These are phyloP conservation scores for Zymoseptoria ardabiliae DNA, from an alignment of 2,329 filamentous ascomycete genomes.

Conservation along the genomic window DNA sequence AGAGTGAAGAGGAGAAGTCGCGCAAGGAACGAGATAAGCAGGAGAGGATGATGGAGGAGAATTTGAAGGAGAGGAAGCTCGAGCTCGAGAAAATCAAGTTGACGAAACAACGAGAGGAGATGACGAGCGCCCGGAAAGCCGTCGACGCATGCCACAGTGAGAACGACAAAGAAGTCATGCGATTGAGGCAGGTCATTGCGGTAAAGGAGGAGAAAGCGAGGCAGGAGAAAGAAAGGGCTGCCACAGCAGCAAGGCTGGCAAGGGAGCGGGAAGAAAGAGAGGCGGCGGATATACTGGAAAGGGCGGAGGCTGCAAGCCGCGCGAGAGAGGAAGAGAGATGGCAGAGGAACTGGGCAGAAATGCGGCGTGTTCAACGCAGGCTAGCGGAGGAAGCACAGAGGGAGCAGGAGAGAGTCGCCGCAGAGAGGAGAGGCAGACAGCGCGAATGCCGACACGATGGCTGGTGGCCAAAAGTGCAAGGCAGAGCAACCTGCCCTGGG, in stretches of 20 bases:
- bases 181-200: too few species aligned
- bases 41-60: slow-evolving; percentile 28
- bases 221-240: too few species aligned
- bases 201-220: too few species aligned
- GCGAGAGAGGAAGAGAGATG: slow-evolving; percentile 2
- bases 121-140: too few species aligned
- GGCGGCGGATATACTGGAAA: slow-evolving; percentile 1
- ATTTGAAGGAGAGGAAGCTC: slow-evolving; percentile 29
- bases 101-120: slow-evolving; percentile 2
- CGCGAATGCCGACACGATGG: slow-evolving; percentile 5
- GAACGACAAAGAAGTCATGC: too few species aligned
- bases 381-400: slow-evolving; percentile 12
- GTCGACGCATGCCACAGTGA: too few species aligned
- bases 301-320: slow-evolving; percentile 6
- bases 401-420: slow-evolving; percentile 7
- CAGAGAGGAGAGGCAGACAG: not conserved
- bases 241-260: too few species aligned
- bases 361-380: not conserved
- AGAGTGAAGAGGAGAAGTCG: slow-evolving; percentile 30
- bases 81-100: slow-evolving; percentile 16
- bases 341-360: slow-evolving; percentile 1
- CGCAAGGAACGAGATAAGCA: slow-evolving; percentile 27
- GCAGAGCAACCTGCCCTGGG: slow-evolving; percentile 7
- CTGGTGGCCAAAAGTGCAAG: slow-evolving; percentile 14
- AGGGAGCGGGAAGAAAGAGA: too few species aligned